phyloP scores from a whole-genome alignment of 768 basidiomycete species.

The Kwoniella botswanensis region DNA sequence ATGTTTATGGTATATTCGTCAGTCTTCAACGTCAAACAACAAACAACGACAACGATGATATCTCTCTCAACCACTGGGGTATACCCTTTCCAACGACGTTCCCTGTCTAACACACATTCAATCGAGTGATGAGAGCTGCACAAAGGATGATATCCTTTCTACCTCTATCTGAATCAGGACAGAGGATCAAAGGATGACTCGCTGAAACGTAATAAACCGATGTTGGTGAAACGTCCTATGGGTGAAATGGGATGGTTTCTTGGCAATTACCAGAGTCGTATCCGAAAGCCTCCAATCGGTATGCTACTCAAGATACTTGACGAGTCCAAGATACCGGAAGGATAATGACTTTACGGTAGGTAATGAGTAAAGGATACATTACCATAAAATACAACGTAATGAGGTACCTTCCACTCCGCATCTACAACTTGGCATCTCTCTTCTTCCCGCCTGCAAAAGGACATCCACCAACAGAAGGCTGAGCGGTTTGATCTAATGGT shows the following conservation, averaged over 20 bases:
- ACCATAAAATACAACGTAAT: not conserved
- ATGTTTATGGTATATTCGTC: not conserved
- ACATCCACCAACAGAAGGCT: constrained; percentile 51
- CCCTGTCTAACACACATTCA: not conserved
- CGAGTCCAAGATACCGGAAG: no score
- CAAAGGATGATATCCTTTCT: constrained; percentile 12
- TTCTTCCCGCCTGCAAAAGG: constrained; percentile 51
- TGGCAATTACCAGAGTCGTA: constrained; percentile 2
- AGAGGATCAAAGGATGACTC: constrained; percentile 2
- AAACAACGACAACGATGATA: not conserved
- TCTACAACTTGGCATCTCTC: constrained; percentile 23
- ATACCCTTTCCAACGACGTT: not conserved
- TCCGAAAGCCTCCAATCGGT: no score
- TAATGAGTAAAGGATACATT: not conserved
- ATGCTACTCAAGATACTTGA: no score
- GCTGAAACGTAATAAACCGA: not conserved
- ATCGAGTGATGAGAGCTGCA: not conserved
- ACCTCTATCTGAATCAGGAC: not conserved
- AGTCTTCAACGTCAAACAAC: not conserved
- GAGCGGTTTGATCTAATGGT: constrained; percentile 44
- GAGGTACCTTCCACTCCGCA: no score
- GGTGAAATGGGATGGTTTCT: not conserved
- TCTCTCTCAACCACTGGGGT: not conserved
- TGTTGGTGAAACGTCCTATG: not conserved
- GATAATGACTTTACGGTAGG: not conserved